Conservation (phyloP, 352 stramenopile species). For the Globisporangium emineosum region DNA sequence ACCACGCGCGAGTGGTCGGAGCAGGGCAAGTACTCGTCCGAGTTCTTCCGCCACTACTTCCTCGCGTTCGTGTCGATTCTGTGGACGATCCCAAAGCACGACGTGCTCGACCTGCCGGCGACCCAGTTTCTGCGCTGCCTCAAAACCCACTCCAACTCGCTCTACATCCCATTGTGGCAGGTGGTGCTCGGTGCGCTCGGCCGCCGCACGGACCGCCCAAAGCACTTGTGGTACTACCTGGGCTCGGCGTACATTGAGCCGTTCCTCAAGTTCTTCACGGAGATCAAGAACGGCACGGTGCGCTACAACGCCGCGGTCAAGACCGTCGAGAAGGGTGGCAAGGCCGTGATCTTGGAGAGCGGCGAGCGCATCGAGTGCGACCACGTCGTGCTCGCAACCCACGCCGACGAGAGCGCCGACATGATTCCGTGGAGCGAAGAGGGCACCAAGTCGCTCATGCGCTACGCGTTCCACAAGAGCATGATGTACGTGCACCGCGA, state of each 20-base stretch:
- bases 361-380: slow-evolving; percentile 82
- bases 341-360: slow-evolving; percentile 65
- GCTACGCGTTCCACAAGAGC: slow-evolving; percentile 84
- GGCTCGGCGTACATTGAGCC: slow-evolving; percentile 81
- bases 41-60: slow-evolving; percentile 89
- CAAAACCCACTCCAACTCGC: slow-evolving; percentile 84
- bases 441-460: slow-evolving; percentile 67
- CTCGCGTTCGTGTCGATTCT: slow-evolving; percentile 83
- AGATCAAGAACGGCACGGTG: slow-evolving; percentile 75
- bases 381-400: slow-evolving; percentile 79
- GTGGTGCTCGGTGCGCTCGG: slow-evolving; percentile 73
- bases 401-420: slow-evolving; percentile 73
- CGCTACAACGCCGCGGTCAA: slow-evolving; percentile 73
- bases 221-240: slow-evolving; percentile 85
- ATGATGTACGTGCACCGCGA: slow-evolving; percentile 88
- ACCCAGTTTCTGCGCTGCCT: slow-evolving; percentile 86
- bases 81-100: slow-evolving; percentile 82
- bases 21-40: slow-evolving; percentile 66
- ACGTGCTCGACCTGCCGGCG: slow-evolving; percentile 78
- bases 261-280: slow-evolving; percentile 84
- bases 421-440: slow-evolving; percentile 73
- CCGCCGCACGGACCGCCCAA: slow-evolving; percentile 71
- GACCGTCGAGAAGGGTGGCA: slow-evolving; percentile 71
- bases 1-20: slow-evolving; percentile 77
- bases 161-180: slow-evolving; percentile 87